Base-by-base conservation (phyloP, 495 filamentous ascomycete genomes). In the Aspergillus baeticus region DNA sequence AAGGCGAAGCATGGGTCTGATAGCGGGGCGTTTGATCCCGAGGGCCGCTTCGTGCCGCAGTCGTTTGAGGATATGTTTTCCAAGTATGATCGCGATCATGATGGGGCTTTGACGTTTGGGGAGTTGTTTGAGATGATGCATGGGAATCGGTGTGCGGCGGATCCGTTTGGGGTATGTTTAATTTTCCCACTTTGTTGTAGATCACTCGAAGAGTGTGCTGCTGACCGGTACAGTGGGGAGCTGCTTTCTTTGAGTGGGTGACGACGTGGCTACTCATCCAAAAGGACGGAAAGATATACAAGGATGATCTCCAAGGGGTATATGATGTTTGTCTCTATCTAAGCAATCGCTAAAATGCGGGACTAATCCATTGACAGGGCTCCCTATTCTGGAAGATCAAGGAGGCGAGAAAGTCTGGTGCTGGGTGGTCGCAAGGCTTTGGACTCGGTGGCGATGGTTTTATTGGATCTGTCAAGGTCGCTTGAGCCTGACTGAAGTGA, bases 1-100 rank as follows among this genome's bases (percentile, higher is more conserved):
- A 83, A 81, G 63, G 76, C 70, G 39, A 86, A 84, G 55, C 81
- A 84, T 46, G 82, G 81, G n/a, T 78, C 72, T 35, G 82, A 84
- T 54, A 76, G 69, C 15, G 76, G 75, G 6, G 71, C 66, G 5
- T 84, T 75, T 50, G 81, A 84, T 61, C 67, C 57, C 8, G 81
- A 85, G 61, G 82, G 82, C 1, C 68, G 81, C 0, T 82, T 84
- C 55, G 52, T 76, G 5, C 80, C 80, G 45, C 76, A 81, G 67
- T 61, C 62, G 10, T 84, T 85, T 59, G 81, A 86, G 68, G 78
- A 84, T 56, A 62, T 82, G 62, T 85, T 86, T 49, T 62, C 69
- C 41, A 83, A 83, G 68, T 84, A 77, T 59, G 80, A 76, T 41
- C 10, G 41, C 5, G 68, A 67, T 23, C 41, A 64, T 50, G 71